Conservation (phyloP, 2,329 filamentous ascomycete genomes). For the Hymenoscyphus fructigenus region DNA sequence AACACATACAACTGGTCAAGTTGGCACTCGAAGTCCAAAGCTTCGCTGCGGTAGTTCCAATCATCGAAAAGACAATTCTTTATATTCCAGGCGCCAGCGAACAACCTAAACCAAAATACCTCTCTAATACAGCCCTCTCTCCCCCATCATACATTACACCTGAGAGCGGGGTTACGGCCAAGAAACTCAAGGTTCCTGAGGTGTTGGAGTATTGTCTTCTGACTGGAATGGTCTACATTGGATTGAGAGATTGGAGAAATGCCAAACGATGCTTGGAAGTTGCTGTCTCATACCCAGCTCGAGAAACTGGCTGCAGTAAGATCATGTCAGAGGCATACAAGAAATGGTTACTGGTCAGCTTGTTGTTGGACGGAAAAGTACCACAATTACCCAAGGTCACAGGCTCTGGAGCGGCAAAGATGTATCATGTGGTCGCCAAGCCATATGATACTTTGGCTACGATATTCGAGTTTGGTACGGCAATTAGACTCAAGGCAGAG, state of each 20-base stretch:
- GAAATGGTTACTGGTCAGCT: conserved; percentile 78
- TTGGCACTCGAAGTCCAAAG: conserved; percentile 55
- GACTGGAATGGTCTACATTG: conserved; percentile 64
- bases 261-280: conserved; percentile 63
- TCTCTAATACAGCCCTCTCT: conserved; percentile 48
- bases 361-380: conserved; percentile 67
- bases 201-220: conserved; percentile 68
- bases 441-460: conserved; percentile 70
- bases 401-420: conserved; percentile 51
- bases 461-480: conserved; percentile 62
- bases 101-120: conserved; percentile 37
- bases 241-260: conserved; percentile 58
- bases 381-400: conserved; percentile 56
- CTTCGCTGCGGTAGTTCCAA: conserved; percentile 54
- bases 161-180: conserved; percentile 55
- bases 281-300: conserved; percentile 65
- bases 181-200: conserved; percentile 46
- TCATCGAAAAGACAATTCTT: conserved; percentile 65
- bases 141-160: conserved; percentile 59
- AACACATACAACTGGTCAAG: conserved; percentile 57
- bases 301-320: conserved; percentile 63
- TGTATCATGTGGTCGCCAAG: conserved; percentile 58
- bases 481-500: conserved; percentile 62
- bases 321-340: conserved; percentile 89
- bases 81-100: conserved; percentile 56